Evolutionary conservation across 2,329 filamentous ascomycete genomes (phyloP).

Genomic region (Colletotrichum lini): DNA sequence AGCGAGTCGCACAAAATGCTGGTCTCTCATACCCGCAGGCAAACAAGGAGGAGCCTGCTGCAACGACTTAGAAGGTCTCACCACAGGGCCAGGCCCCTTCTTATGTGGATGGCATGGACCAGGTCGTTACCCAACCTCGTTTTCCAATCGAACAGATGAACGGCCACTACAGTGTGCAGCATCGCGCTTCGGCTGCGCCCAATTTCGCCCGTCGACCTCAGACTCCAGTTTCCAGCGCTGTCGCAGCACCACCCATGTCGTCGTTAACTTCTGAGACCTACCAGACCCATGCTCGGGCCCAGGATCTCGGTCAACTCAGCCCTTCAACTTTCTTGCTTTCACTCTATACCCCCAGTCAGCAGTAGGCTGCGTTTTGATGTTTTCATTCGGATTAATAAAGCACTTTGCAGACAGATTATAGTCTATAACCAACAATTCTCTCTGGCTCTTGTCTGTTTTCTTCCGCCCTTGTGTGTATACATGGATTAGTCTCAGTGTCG

Average conservation of each 20-base stretch:
- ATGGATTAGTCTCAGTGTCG: constrained; percentile 17
- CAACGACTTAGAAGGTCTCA: constrained; percentile 38
- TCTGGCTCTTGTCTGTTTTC: not conserved
- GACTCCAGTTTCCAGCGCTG: not conserved
- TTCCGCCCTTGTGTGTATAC: not conserved
- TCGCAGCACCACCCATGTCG: not conserved
- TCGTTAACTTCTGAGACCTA: not conserved
- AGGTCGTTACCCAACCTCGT: too few species aligned
- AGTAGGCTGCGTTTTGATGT: constrained; percentile 32
- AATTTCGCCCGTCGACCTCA: not conserved
- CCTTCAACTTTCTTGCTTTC: constrained; percentile 23
- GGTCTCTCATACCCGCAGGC: constrained; percentile 63
- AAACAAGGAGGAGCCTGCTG: constrained; percentile 42
- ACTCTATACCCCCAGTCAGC: constrained; percentile 41
- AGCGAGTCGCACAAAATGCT: constrained; percentile 75
- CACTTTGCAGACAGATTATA: constrained; percentile 15
- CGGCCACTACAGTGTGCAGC: not conserved
- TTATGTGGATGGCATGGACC: not conserved
- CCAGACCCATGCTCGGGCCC: not conserved
- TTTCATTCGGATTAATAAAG: constrained; percentile 29
- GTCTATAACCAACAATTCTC: constrained; percentile 30
- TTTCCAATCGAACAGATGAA: not conserved
- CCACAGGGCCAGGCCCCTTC: constrained; percentile 14
- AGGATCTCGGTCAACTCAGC: not conserved
- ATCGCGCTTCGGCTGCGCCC: not conserved